Evolutionary conservation across 2,329 filamentous ascomycete species (phyloP).

Genomic region (Neopestalotiopsis rosae): DNA sequence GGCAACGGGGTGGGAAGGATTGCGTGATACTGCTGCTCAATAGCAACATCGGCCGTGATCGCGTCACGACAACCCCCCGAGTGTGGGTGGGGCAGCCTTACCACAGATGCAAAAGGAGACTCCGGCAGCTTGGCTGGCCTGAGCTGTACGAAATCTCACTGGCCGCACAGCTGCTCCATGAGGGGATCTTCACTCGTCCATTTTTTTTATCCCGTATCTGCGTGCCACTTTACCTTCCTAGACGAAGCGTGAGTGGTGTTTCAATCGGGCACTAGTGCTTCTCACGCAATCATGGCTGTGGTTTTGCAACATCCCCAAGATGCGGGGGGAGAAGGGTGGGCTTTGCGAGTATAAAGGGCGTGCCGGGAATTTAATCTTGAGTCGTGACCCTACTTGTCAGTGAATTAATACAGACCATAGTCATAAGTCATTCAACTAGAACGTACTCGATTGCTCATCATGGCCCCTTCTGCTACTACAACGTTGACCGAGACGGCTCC

Average conservation of each 20-base stretch:
- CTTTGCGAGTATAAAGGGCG: slow-evolving; percentile 5
- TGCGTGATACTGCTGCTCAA: slow-evolving; percentile 10
- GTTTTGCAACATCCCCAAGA: slow-evolving; percentile 9
- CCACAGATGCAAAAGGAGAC: not conserved
- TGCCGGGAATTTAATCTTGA: not conserved
- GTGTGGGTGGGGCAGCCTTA: slow-evolving; percentile 13
- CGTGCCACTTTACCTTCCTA: not conserved
- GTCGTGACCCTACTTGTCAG: not conserved
- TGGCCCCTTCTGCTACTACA: slow-evolving; percentile 37
- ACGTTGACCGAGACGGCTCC: slow-evolving; percentile 32
- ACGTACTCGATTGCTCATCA: slow-evolving; percentile 17
- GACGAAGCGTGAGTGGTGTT: not conserved
- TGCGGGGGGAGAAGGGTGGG: slow-evolving; percentile 2
- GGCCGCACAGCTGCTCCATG: not conserved
- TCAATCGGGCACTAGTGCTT: slow-evolving; percentile 14
- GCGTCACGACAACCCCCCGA: not conserved
- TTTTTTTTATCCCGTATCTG: not conserved
- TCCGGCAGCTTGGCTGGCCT: not conserved
- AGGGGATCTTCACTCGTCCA: slow-evolving; percentile 1
- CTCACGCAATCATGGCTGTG: slow-evolving; percentile 18
- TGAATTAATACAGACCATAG: not conserved
- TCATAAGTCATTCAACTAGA: not conserved
- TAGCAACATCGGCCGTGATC: slow-evolving; percentile 14
- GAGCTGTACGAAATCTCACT: not conserved
- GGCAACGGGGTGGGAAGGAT: not conserved